These are phyloP conservation scores for Prinsepia uniflora DNA, from an alignment of 306 rosid species.

Conservation along the genomic window DNA sequence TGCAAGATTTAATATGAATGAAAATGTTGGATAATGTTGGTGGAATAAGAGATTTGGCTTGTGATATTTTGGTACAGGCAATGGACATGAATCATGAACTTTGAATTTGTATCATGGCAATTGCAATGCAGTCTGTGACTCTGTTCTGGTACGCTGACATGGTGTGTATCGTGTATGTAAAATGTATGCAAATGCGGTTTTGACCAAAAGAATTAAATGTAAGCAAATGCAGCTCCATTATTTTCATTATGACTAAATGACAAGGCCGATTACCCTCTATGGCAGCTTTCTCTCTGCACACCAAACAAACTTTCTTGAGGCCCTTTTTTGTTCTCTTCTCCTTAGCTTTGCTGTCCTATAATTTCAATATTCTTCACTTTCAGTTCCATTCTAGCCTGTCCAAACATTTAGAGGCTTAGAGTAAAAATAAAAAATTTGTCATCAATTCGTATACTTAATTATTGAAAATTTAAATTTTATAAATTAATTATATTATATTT, in stretches of 20 bases:
- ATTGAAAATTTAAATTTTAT: too few species aligned
- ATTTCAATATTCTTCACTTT: too few species aligned
- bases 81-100: not conserved
- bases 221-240: not conserved
- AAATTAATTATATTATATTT: too few species aligned
- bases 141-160: not conserved
- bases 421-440: too few species aligned
- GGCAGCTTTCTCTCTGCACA: not conserved
- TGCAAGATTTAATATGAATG: not conserved
- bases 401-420: too few species aligned
- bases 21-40: too few species aligned
- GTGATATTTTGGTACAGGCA: not conserved
- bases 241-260: not conserved
- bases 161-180: not conserved
- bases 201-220: too few species aligned
- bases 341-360: too few species aligned
- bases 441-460: too few species aligned
- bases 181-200: too few species aligned
- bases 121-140: not conserved
- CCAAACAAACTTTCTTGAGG: not conserved
- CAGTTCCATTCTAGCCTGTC: too few species aligned
- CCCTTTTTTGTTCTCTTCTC: not conserved
- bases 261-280: not conserved
- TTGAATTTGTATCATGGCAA: too few species aligned
- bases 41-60: not conserved